Percentiles rank a stretch among this genome's conserved stretches.
phyloP scores from a whole-genome alignment of 208 protist genomes.

The Trypanosoma cruzi region DNA sequence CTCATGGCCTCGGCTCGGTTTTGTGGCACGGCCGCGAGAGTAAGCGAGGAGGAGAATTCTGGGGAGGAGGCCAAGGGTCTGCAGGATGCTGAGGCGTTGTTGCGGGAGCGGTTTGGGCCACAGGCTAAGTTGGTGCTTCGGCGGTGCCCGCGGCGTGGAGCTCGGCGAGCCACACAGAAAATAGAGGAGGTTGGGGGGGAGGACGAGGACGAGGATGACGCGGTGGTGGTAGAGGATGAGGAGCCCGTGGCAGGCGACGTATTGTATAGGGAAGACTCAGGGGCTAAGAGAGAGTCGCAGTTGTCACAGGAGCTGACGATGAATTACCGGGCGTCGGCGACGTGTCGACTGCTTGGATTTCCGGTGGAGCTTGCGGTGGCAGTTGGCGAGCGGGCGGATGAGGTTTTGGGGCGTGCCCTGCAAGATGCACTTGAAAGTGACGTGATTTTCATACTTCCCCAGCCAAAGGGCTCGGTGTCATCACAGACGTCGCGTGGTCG shows the following conservation, averaged over 20 bases:
- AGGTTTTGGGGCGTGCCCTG: conserved; percentile 62
- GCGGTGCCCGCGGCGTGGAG: conserved; percentile 32
- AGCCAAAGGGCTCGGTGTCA: conserved; percentile 3
- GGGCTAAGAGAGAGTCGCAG: neutral
- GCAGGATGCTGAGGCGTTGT: conserved; percentile 45
- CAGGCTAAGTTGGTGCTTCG: conserved; percentile 76
- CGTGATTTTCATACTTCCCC: conserved; percentile 63
- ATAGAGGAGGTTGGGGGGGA: neutral
- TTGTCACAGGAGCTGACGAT: neutral
- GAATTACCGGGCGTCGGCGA: conserved; percentile 69
- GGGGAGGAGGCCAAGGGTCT: conserved; percentile 6
- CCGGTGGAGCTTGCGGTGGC: conserved; percentile 79
- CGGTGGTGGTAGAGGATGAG: conserved; percentile 27
- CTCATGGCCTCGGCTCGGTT: neutral
- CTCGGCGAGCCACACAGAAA: neutral
- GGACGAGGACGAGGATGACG: conserved; percentile 16
- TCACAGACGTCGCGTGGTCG: conserved; percentile 10
- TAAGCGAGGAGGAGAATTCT: neutral
- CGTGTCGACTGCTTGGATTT: conserved; percentile 82
- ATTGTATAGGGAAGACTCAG: neutral
- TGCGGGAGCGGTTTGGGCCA: conserved; percentile 72
- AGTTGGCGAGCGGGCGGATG: conserved; percentile 38
- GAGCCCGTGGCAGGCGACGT: conserved; percentile 15
- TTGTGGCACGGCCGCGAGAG: neutral
- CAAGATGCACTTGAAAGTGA: conserved; percentile 79